Percentiles rank a stretch among this genome's conserved stretches.
Conservation (phyloP, 129 eudicot species). For the Arctium minus region DNA sequence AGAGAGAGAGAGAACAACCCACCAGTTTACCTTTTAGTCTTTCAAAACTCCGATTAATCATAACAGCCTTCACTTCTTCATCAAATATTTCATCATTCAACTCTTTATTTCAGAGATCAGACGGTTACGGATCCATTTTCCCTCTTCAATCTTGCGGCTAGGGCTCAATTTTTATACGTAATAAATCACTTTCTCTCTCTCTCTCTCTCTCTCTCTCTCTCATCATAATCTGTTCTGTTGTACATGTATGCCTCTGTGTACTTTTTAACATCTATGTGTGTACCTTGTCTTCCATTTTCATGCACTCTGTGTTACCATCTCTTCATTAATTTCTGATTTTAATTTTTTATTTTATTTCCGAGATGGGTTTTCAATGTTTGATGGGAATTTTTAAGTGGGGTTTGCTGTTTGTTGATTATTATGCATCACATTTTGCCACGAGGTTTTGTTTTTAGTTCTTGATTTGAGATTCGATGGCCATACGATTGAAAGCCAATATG, state of each 20-base stretch:
- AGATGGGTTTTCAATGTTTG: slow-evolving; percentile 20
- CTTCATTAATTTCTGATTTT: background rate
- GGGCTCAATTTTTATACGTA: slow-evolving; percentile 31
- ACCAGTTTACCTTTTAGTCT: background rate
- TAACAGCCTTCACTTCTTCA: slow-evolving; percentile 4
- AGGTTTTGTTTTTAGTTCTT: slow-evolving; percentile 10
- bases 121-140: slow-evolving; percentile 38
- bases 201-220: background rate
- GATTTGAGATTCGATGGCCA: slow-evolving; percentile 10
- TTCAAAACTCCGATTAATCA: slow-evolving; percentile 20
- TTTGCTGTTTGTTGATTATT: background rate
- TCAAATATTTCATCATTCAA: background rate
- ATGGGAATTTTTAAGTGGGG: slow-evolving; percentile 12
- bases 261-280: slow-evolving; percentile 25
- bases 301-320: slow-evolving; percentile 31
- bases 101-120: slow-evolving; percentile 32
- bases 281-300: slow-evolving; percentile 39
- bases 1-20: slow-evolving; percentile 6
- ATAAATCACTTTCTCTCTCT: slow-evolving; percentile 15
- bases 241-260: slow-evolving; percentile 14
- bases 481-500: slow-evolving; percentile 6
- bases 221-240: slow-evolving; percentile 16
- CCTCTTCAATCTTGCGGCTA: slow-evolving; percentile 35
- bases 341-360: background rate
- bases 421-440: background rate